Evolutionary conservation across 345 rosid genomes (phyloP), one percentile per base, ranked within the genome.

Genomic region (Arabidopsis thaliana): DNA sequence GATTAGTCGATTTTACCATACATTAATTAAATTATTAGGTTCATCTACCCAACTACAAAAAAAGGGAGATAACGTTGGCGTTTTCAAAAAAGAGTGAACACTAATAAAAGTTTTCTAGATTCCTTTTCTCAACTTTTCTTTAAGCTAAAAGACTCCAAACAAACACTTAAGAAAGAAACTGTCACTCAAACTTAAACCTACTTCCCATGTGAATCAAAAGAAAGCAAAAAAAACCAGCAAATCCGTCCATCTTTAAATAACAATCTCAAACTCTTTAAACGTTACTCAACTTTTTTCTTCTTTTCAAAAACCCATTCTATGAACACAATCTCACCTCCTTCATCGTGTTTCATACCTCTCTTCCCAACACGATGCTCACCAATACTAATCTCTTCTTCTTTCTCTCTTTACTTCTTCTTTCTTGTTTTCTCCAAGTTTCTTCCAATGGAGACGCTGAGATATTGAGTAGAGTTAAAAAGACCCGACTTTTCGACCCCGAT

Each of bases 401-500:
- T 14, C 33, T 57, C 59, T 74, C 59, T 65, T 7, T 57, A 53
- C 46, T 63, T 57, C 10, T 48, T 49, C 33, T 71, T 7, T 58
- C 50, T 0, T 67, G 12, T 49, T 25, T 20, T 30, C 59, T 73
- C 60, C 84, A 56, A 16, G 38, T 45, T 37, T 83, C 85, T 28
- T 63, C 81, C 2, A 14, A 67, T 41, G 78, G 72, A 30, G 96
- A 89, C 62, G 77, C 89, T 16, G 84, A 89, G 71, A 81, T 83
- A 40, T 57, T 91, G 41, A 73, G n/a, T 10, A 77, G 85, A 46
- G 87, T 88, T 49, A 89, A 84, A 82, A 52, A 42, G 13, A 33
- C 69, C 7, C 77, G 65, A 13, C 70, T 89, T 9, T 6, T 59
- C 2, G 91, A 87, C 79, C 86, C 85, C 58, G 48, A 81, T 28